Percentiles rank a stretch among this genome's conserved stretches.
Conservation (phyloP, 208 protist genomes). For the Endotrypanum monterogeii region DNA sequence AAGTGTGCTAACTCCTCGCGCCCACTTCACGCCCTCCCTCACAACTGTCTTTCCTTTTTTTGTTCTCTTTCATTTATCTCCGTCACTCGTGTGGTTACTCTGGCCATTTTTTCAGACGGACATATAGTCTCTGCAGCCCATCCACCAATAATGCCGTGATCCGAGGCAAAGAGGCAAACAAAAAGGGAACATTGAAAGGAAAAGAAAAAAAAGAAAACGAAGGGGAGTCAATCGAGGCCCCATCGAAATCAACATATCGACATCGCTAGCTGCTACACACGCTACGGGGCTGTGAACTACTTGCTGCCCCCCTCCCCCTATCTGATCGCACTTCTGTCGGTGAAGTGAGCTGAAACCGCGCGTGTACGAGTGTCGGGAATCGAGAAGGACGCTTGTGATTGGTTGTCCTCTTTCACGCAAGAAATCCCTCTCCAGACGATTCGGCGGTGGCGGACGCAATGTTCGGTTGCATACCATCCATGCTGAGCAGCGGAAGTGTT, state of each 20-base stretch:
- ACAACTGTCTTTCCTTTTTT: background rate
- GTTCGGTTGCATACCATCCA: background rate
- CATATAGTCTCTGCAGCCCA: no score
- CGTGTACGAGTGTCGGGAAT: background rate
- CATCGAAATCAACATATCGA: no score
- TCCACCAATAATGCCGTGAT: no score
- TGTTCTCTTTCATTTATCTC: background rate
- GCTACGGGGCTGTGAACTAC: no score
- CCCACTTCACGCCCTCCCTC: no score
- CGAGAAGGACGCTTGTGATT: background rate
- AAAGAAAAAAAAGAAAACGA: no score
- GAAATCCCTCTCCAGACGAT: background rate
- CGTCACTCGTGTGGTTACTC: background rate
- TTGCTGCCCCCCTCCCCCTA: background rate
- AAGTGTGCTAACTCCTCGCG: no score
- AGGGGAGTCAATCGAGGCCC: no score
- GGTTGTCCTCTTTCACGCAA: background rate
- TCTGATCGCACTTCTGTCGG: background rate
- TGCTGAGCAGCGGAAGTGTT: conserved; percentile 34
- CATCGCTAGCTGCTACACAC: no score
- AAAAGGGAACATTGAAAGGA: no score
- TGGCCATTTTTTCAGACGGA: background rate
- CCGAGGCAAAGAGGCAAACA: no score
- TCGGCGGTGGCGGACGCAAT: background rate
- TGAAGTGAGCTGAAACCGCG: background rate